These are phyloP conservation scores for Earliella scabrosa DNA, from an alignment of 1,284 basidiomycete species.

Conservation along the genomic window DNA sequence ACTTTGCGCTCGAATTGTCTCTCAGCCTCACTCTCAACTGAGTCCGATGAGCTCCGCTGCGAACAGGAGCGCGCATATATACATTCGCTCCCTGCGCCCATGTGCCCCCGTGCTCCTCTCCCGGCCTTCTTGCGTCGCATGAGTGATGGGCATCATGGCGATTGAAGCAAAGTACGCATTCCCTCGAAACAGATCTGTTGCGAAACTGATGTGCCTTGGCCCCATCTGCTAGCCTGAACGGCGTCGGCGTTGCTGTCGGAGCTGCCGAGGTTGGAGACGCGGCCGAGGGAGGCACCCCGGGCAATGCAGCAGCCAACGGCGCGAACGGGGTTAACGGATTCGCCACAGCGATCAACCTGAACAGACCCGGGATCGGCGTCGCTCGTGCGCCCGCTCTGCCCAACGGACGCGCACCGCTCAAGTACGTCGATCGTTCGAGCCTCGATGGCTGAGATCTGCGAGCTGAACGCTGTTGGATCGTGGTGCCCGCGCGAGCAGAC, in stretches of 20 bases:
- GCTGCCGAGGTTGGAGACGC: too few relatives aligned
- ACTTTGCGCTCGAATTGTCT: constrained; percentile 14
- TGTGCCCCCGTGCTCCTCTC: neutral
- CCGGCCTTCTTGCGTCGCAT: neutral
- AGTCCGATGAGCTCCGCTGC: constrained; percentile 27
- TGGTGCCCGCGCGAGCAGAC: too few relatives aligned
- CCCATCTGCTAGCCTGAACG: neutral
- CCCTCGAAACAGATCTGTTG: neutral
- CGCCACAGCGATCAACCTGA: neutral
- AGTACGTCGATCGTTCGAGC: constrained; percentile 1
- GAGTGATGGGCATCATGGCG: constrained; percentile 9
- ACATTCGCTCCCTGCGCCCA: neutral
- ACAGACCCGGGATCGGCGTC: constrained; percentile 6
- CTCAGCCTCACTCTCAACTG: constrained; percentile 14
- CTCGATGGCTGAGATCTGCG: neutral
- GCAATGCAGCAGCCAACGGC: neutral
- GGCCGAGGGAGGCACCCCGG: neutral
- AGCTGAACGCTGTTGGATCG: neutral
- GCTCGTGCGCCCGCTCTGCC: constrained; percentile 12
- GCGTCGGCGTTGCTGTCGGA: neutral
- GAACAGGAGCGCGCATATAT: constrained; percentile 14
- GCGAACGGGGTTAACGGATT: neutral
- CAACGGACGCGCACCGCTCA: constrained; percentile 20
- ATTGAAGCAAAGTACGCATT: constrained; percentile 9
- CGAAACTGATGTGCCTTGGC: neutral